Conservation (phyloP, 1,139 yeast species). For the Yamadazyma diddensiae region DNA sequence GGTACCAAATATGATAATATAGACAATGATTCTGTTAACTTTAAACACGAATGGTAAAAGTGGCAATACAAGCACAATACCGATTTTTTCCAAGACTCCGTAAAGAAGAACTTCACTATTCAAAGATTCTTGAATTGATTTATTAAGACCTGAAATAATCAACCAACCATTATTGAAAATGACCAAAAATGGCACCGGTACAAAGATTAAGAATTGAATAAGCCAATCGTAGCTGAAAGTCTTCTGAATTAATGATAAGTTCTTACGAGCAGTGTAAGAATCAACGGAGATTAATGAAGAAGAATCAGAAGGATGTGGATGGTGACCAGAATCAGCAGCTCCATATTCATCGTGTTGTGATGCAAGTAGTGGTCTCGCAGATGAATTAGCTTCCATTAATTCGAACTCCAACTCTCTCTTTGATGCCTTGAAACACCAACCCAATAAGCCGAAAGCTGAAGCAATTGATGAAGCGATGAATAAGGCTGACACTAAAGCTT, state of each 20-base stretch:
- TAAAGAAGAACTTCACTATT: conserved; percentile 48
- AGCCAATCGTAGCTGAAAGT: conserved; percentile 76
- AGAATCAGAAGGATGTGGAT: conserved; percentile 13
- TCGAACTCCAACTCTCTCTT: conserved; percentile 19
- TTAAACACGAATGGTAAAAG: conserved; percentile 72
- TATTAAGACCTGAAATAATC: conserved; percentile 60
- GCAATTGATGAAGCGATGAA: conserved; percentile 52
- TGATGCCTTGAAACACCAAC: conserved; percentile 37
- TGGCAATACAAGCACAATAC: conserved; percentile 49
- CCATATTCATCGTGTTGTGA: conserved; percentile 21
- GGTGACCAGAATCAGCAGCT: conserved; percentile 12
- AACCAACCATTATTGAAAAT: conserved; percentile 52
- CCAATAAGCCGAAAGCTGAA: conserved; percentile 52
- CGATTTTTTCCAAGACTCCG: conserved; percentile 31
- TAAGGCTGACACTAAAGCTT: conserved; percentile 49
- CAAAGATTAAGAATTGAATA: conserved; percentile 62
- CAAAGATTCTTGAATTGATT: conserved; percentile 66
- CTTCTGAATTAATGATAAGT: conserved; percentile 24
- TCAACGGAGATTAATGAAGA: conserved; percentile 17
- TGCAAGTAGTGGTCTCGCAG: conserved; percentile 33
- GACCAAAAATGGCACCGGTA: conserved; percentile 60
- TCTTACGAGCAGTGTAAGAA: conserved; percentile 14
- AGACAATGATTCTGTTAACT: conserved; percentile 51
- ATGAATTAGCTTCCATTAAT: conserved; percentile 10
- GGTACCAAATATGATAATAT: conserved; percentile 28